These are phyloP conservation scores for Lactarius psammicola DNA, from an alignment of 768 basidiomycete genomes.

Conservation along the genomic window DNA sequence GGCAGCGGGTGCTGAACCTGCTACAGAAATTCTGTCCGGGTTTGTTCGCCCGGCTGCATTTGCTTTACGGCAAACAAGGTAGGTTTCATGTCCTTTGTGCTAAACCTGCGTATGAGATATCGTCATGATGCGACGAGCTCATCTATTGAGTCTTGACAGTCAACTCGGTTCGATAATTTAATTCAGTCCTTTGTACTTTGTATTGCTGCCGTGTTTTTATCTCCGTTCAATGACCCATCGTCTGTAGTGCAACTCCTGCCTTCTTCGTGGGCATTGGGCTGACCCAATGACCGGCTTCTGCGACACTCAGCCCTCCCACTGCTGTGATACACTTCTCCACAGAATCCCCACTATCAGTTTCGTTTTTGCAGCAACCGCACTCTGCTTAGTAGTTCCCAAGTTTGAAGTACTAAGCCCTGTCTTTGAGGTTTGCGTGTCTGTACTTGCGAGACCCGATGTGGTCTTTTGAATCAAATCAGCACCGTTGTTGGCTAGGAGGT, in stretches of 20 bases:
- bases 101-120: neutral
- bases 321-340: neutral
- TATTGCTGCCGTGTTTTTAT: neutral
- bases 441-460: neutral
- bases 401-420: too few relatives aligned
- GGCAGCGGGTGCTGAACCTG: neutral
- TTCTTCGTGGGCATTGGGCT: too few relatives aligned
- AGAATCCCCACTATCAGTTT: neutral
- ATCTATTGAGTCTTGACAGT: neutral
- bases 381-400: neutral
- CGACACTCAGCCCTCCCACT: neutral
- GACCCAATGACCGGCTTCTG: neutral
- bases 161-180: neutral
- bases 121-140: neutral
- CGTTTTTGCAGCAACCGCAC: neutral
- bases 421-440: neutral
- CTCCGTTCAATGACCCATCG: neutral
- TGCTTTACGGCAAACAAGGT: neutral
- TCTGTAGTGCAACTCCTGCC: neutral
- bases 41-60: neutral
- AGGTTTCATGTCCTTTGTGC: neutral
- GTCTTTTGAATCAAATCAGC: neutral
- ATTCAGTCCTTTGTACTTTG: neutral
- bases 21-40: neutral
- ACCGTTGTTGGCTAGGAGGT: neutral